These are phyloP conservation scores for Aspergillus uvarum DNA, from an alignment of 2,329 filamentous ascomycete species.

Conservation along the genomic window DNA sequence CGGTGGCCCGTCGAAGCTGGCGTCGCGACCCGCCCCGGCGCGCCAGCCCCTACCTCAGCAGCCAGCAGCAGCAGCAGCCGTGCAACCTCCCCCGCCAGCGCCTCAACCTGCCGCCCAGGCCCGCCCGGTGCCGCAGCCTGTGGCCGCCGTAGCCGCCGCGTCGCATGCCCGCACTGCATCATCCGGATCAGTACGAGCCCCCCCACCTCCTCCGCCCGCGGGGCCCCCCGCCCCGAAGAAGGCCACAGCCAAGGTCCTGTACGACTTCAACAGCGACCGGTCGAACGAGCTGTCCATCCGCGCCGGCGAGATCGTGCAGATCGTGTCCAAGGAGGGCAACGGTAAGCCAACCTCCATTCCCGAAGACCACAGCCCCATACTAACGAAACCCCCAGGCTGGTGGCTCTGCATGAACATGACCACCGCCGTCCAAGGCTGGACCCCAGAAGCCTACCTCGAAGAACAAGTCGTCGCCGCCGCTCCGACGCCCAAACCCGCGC, in stretches of 20 bases:
- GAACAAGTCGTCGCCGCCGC: conserved; percentile 58
- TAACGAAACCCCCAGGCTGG: conserved; percentile 65
- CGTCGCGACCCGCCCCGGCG: conserved; percentile 40
- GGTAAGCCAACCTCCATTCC: conserved; percentile 59
- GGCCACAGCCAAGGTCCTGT: conserved; percentile 83
- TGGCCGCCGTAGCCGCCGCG: conserved; percentile 36
- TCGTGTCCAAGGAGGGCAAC: conserved; percentile 93
- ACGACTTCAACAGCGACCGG: conserved; percentile 83
- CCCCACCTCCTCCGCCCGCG: conserved; percentile 67
- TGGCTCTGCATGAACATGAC: conserved; percentile 81
- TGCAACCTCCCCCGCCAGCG: conserved; percentile 25
- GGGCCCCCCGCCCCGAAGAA: conserved; percentile 62
- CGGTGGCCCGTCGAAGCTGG: conserved; percentile 73
- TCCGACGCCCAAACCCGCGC: conserved; percentile 55
- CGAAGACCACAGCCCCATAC: too few species aligned
- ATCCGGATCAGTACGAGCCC: conserved; percentile 62
- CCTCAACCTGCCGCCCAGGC: conserved; percentile 39
- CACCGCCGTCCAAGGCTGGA: conserved; percentile 78
- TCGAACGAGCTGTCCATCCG: conserved; percentile 80
- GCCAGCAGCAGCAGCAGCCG: conserved; percentile 31
- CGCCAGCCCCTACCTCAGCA: conserved; percentile 37
- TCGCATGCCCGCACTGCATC: conserved; percentile 52
- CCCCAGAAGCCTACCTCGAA: conserved; percentile 90
- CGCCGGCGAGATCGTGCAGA: conserved; percentile 78
- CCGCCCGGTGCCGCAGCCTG: conserved; percentile 50